phyloP scores from a whole-genome alignment of 176 grass and related monocot genomes.

The Guadua angustifolia region DNA sequence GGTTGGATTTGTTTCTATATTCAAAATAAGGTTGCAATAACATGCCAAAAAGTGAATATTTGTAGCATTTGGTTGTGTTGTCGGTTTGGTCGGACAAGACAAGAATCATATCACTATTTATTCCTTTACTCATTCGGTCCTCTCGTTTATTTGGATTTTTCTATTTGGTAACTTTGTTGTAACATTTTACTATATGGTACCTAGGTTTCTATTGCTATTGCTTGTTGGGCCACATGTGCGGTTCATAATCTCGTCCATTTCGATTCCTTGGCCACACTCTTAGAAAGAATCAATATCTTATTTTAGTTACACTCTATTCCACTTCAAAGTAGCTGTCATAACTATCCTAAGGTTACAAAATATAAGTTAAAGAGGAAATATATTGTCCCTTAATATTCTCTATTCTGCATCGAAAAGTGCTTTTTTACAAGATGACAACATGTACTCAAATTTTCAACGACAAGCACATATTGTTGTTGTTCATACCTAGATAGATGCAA shows the following conservation, averaged over 20 bases:
- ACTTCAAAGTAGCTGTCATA: neutral
- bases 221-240: neutral
- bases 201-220: neutral
- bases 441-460: neutral
- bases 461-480: neutral
- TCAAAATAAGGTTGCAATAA: neutral
- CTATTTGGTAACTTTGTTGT: neutral
- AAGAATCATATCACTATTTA: neutral
- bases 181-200: neutral
- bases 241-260: neutral
- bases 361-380: neutral
- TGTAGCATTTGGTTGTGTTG: neutral
- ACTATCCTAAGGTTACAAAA: neutral
- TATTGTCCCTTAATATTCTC: neutral
- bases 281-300: neutral
- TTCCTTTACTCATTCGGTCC: neutral
- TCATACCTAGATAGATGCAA: neutral
- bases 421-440: neutral
- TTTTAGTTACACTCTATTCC: neutral
- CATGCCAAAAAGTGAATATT: neutral
- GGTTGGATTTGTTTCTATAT: neutral
- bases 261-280: neutral
- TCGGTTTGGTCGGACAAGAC: neutral
- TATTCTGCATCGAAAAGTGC: neutral
- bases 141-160: neutral